Percentiles rank a stretch among this genome's conserved stretches.
Conservation (phyloP, 228 moss, liverwort and hornwort genomes). For the Sphagnum fallax region DNA sequence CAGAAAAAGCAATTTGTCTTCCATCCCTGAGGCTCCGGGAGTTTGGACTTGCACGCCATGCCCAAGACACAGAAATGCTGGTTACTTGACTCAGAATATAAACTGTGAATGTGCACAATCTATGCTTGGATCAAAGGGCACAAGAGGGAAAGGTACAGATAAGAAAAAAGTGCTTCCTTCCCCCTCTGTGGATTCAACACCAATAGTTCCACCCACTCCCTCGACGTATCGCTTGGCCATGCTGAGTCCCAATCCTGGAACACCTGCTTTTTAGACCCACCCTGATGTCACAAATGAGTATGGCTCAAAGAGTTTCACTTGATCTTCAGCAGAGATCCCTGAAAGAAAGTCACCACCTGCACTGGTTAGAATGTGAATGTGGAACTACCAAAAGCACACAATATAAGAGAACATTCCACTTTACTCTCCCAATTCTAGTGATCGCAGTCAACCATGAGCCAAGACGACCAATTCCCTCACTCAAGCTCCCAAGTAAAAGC, state of each 20-base stretch:
- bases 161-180: slow-evolving; percentile 68
- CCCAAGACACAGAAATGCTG: not conserved
- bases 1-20: too few relatives aligned
- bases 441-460: too few relatives aligned
- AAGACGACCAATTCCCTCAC: too few relatives aligned
- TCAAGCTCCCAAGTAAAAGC: too few relatives aligned
- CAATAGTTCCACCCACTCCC: slow-evolving; percentile 62
- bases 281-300: slow-evolving; percentile 71
- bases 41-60: slow-evolving; percentile 41
- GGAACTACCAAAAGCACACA: too few relatives aligned
- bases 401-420: too few relatives aligned
- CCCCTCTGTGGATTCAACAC: slow-evolving; percentile 69
- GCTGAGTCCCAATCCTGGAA: slow-evolving; percentile 69
- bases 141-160: slow-evolving; percentile 66
- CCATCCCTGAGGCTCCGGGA: slow-evolving; percentile 23
- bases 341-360: slow-evolving; percentile 1
- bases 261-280: slow-evolving; percentile 67
- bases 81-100: too few relatives aligned
- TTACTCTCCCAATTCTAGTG: too few relatives aligned
- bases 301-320: slow-evolving; percentile 67
- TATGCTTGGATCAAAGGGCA: slow-evolving; percentile 13
- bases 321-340: slow-evolving; percentile 67
- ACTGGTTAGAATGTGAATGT: too few relatives aligned
- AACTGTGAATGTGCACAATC: too few relatives aligned
- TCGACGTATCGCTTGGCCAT: slow-evolving; percentile 76